Base-by-base conservation (phyloP, 768 basidiomycete genomes). In the Russula foetens region DNA sequence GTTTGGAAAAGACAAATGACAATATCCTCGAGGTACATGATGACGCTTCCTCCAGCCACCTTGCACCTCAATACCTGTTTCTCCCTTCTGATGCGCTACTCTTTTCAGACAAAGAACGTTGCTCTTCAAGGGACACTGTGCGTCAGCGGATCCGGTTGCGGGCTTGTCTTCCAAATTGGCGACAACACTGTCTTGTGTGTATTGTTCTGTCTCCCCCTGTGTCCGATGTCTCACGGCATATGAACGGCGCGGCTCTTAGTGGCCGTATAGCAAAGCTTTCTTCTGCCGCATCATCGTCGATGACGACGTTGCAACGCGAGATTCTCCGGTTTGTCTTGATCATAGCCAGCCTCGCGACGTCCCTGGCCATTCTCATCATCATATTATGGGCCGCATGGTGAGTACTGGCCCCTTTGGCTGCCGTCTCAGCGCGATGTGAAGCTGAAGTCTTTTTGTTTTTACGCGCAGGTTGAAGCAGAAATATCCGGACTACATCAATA, bases 71-170 rank as follows among this genome's bases (percentile, higher is more conserved):
- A 33, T 9, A 33, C 31, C 4, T 33, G 31, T 33, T 28, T 33
- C 6, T n/a, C 5, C 69, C 23, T 23, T 52, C 65, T 68, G 17
- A 64, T 67, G 31, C 14, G 6, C 7, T 38, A 38, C 50, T 74
- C 26, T 67, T 21, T 62, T 67, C 43, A 79, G 73, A 78, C 83
- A 6, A 79, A 79, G 62, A 85, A 85, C 68, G 78, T 85, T 54
- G 83, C 80, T 9, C 72, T 86, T 3, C 81, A 83, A 63, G 80
- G 80, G 14, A 81, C 81, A 3, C 77, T 79, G 48, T 80, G 79
- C 59, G 74, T 77, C n/a, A 75, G 70, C 58, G 79, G 80, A 31
- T 77, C 74, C n/a, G 79, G 79, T 11, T 55, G 71, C 1, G 81
- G 81, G 1, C 65, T 82, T 41, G 77, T 78, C 43, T 74, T 82